phyloP scores from a whole-genome alignment of 305 asterid species.

The Fraxinus dipetala region DNA sequence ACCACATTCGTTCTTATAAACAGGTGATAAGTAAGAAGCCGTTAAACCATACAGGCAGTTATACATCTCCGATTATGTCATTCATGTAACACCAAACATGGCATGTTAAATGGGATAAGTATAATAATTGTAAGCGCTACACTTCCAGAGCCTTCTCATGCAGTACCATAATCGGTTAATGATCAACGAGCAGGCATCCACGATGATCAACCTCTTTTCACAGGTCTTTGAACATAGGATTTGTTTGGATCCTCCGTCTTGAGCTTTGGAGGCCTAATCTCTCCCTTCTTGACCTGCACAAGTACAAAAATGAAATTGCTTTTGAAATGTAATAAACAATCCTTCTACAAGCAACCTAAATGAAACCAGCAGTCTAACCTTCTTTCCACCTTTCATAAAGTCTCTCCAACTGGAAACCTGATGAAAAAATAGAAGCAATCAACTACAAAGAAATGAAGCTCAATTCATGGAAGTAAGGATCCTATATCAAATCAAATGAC shows the following conservation, averaged over 20 bases:
- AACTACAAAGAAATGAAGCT: neutral
- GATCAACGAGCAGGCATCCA: neutral
- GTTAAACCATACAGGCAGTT: neutral
- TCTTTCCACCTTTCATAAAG: slow-evolving; percentile 95
- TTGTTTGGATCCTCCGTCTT: slow-evolving; percentile 99
- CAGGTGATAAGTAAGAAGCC: neutral
- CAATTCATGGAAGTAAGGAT: neutral
- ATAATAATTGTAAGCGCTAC: slow-evolving; percentile 13
- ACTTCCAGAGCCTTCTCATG: slow-evolving; percentile 19
- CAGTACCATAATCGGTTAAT: neutral
- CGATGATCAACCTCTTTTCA: slow-evolving; percentile 55
- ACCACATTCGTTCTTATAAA: neutral
- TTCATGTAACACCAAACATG: neutral
- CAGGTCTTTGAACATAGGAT: slow-evolving; percentile 94
- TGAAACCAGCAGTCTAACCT: slow-evolving; percentile 41
- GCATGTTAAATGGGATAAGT: slow-evolving; percentile 8
- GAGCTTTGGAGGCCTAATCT: slow-evolving; percentile 93
- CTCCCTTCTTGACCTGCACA: slow-evolving; percentile 83
- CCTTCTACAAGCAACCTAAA: neutral
- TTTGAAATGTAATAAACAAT: neutral
- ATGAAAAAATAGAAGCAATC: neutral
- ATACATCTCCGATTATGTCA: neutral
- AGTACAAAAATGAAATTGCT: neutral
- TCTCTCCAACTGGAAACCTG: slow-evolving; percentile 99
- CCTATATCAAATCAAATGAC: neutral